Evolutionary conservation across 73 alveolate species (phyloP).

Genomic region (Tetrahymena elliotti): DNA sequence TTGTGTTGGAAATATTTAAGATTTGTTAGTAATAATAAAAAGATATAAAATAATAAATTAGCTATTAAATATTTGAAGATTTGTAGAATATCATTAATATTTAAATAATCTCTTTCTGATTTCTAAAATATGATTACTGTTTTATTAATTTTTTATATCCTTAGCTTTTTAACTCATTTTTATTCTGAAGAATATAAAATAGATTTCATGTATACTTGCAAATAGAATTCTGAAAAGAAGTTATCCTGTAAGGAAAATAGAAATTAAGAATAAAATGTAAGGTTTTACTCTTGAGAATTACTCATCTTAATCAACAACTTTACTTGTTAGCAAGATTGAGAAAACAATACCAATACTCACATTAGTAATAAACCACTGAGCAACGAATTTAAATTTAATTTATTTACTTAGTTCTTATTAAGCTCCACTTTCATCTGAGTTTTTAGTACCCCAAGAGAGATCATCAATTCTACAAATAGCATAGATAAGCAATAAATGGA

Average conservation of each 20-base stretch:
- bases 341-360: not conserved
- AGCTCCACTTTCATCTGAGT: not conserved
- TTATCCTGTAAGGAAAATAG: not conserved
- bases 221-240: not conserved
- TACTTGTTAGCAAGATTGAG: not conserved
- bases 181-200: not conserved
- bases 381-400: not conserved
- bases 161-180: not conserved
- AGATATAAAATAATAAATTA: not conserved
- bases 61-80: not conserved
- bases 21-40: no score
- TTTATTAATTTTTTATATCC: not conserved
- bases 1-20: no score
- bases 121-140: not conserved
- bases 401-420: not conserved
- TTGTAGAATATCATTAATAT: not conserved
- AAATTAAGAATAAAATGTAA: not conserved
- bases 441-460: slow-evolving; percentile 45
- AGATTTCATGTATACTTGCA: not conserved
- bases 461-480: slow-evolving; percentile 44
- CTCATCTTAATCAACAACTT: not conserved
- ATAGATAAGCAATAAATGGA: slow-evolving; percentile 25
- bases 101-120: not conserved
- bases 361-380: not conserved
- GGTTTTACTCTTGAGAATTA: not conserved